Base-by-base conservation (phyloP, 257 asterid genomes). In the Nicotiana otophora region DNA sequence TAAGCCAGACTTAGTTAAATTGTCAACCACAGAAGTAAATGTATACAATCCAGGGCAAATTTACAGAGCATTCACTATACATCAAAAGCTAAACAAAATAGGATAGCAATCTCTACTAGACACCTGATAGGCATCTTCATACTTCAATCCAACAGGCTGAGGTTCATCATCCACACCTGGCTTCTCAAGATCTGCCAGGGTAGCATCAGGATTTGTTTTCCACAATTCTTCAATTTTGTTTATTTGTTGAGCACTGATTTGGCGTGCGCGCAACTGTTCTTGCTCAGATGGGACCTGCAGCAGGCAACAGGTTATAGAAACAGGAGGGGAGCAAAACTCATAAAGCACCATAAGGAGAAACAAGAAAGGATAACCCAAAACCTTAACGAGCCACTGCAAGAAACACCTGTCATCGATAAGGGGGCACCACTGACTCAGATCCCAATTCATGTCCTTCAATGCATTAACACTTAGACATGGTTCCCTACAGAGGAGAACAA, bases 141-240 rank as follows among this genome's bases (percentile, higher is more conserved):
- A 96, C 89, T 96, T 96, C 91, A 89, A 83, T 65, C 87, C 98
- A 80, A 94, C 98, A 79, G 97, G 84, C 88, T 96, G 98, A 78
- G 99, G 99, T 88, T 96, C 99, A 68, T 96, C 99, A 87, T 96
- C 99, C 67, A 96, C 98, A 31, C 99, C 98, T 76, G 99, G 99
- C 93, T 96, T 94, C 93, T 96, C 98, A 79, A 96, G 99, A 91
- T 96, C 99, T 88, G 94, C 99, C 87, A 96, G 84, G 77, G 94
- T 85, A 78, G 99, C 98, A 86, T 96, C 98, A 48, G 98, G 98
- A 83, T 96, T 96, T 79, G 99, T 88, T 86, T 96, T 96, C 99
- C 99, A 96, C 66, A 96, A 96, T 93, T 96, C 99, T 89, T 96
- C 99, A 64, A 96, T 94, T 86, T 94, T 96, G 86, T 96, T 96